phyloP scores from a whole-genome alignment of 192 early-diverging fungal genomes.

The Linnemannia schmuckeri region DNA sequence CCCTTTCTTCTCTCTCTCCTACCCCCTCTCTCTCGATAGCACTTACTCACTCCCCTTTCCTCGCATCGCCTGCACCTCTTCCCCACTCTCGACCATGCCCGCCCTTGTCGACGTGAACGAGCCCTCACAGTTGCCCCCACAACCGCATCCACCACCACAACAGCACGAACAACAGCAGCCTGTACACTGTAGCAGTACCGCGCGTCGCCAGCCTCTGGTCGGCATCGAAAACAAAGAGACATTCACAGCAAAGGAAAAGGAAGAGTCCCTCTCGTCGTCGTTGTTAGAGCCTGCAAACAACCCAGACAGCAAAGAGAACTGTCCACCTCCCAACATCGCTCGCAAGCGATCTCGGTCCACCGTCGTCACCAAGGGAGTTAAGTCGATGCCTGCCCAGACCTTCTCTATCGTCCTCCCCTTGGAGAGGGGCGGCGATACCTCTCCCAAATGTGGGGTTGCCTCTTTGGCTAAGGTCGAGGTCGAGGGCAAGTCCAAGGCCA shows the following conservation, averaged over 20 bases:
- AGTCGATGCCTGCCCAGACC: neutral
- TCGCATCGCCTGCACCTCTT: neutral
- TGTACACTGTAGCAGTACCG: neutral
- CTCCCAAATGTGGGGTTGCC: neutral
- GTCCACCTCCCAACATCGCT: neutral
- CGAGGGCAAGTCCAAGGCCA: neutral
- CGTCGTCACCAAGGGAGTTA: neutral
- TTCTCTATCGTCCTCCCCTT: neutral
- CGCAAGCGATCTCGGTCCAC: neutral
- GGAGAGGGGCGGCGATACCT: neutral
- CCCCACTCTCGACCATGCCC: neutral
- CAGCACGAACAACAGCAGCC: conserved; percentile 9
- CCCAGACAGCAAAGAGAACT: neutral
- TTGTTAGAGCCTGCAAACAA: neutral
- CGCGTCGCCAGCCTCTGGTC: neutral
- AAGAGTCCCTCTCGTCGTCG: neutral
- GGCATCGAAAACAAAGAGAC: neutral
- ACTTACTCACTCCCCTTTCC: conserved; percentile 3
- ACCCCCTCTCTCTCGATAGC: neutral
- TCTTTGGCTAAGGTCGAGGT: neutral
- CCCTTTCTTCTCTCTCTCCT: neutral
- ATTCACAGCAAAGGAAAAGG: conserved; percentile 1
- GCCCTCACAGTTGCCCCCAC: conserved; percentile 15
- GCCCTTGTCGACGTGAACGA: conserved; percentile 6
- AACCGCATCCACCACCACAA: conserved; percentile 6